phyloP scores from a whole-genome alignment of 2,329 filamentous ascomycete species.

The Cytospora mali region DNA sequence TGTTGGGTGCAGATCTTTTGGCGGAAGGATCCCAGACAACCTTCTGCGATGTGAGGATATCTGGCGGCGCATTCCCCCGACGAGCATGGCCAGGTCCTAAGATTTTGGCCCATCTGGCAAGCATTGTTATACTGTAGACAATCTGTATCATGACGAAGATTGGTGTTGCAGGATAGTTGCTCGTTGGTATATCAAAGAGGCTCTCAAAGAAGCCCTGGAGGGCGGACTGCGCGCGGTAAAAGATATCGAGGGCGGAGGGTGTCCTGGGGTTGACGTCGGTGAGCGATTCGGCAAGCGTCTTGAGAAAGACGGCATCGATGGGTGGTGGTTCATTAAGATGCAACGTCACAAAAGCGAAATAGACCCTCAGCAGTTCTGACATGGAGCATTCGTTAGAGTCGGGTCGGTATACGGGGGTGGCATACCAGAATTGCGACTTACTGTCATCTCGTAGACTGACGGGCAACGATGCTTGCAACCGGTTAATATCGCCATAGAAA shows the following conservation, averaged over 20 bases:
- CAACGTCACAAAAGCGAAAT: constrained; percentile 45
- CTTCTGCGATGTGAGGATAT: constrained; percentile 23
- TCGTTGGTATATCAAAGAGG: constrained; percentile 48
- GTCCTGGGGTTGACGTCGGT: constrained; percentile 34
- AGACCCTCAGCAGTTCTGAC: constrained; percentile 44
- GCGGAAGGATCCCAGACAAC: constrained; percentile 26
- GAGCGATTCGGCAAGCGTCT: constrained; percentile 47
- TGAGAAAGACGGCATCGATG: constrained; percentile 44
- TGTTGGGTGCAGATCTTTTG: background rate
- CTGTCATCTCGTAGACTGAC: constrained; percentile 41
- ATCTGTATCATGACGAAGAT: constrained; percentile 49
- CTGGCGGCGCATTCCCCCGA: background rate
- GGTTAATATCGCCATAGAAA: constrained; percentile 50
- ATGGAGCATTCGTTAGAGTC: background rate
- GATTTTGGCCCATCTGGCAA: constrained; percentile 54
- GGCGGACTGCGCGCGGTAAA: constrained; percentile 52
- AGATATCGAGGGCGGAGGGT: constrained; percentile 50
- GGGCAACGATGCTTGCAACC: constrained; percentile 42
- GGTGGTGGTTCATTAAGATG: constrained; percentile 53
- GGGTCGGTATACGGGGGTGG: background rate
- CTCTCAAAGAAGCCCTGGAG: constrained; percentile 53
- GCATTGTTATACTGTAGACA: constrained; percentile 53
- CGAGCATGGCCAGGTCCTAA: constrained; percentile 40
- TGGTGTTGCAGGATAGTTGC: constrained; percentile 49
- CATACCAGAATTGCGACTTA: constrained; percentile 32